Evolutionary conservation across 305 asterid genomes (phyloP).

Genomic region (Solanum hybrid): DNA sequence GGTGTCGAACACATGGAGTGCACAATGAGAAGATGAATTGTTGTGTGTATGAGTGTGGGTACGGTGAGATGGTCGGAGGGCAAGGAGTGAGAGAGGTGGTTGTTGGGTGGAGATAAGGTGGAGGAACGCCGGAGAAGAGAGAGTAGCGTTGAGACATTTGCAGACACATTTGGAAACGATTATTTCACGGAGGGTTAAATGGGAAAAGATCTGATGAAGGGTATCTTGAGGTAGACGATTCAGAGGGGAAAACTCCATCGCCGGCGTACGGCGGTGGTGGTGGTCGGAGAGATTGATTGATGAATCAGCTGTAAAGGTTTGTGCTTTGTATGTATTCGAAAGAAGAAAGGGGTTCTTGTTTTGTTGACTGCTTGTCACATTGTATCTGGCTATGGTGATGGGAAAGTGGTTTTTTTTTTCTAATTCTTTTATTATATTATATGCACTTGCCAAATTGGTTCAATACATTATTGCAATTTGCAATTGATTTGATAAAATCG

Average conservation of each 20-base stretch:
- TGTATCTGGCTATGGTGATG: not conserved
- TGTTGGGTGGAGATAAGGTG: slow-evolving; percentile 50
- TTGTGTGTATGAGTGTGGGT: slow-evolving; percentile 38
- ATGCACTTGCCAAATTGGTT: not conserved
- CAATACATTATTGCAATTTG: not conserved
- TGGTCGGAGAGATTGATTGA: not conserved
- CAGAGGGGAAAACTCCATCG: slow-evolving; percentile 72
- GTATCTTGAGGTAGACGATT: slow-evolving; percentile 69
- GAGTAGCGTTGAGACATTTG: slow-evolving; percentile 40
- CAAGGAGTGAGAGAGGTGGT: slow-evolving; percentile 43
- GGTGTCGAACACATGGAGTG: slow-evolving; percentile 71
- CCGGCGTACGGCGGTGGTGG: not conserved
- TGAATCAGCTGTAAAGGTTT: not conserved
- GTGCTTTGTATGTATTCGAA: not conserved
- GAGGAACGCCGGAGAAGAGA: slow-evolving; percentile 60
- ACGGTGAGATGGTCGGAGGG: slow-evolving; percentile 77
- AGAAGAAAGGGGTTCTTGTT: not conserved
- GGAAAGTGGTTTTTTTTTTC: not conserved
- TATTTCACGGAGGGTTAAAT: slow-evolving; percentile 64
- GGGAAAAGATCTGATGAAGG: slow-evolving; percentile 66
- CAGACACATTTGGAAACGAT: slow-evolving; percentile 65
- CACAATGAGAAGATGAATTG: slow-evolving; percentile 47
- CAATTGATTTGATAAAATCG: not conserved
- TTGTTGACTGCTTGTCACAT: not conserved
- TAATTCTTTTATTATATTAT: not conserved